These are phyloP conservation scores for Epichloe bromicola DNA, from an alignment of 2,329 filamentous ascomycete species.

Conservation along the genomic window DNA sequence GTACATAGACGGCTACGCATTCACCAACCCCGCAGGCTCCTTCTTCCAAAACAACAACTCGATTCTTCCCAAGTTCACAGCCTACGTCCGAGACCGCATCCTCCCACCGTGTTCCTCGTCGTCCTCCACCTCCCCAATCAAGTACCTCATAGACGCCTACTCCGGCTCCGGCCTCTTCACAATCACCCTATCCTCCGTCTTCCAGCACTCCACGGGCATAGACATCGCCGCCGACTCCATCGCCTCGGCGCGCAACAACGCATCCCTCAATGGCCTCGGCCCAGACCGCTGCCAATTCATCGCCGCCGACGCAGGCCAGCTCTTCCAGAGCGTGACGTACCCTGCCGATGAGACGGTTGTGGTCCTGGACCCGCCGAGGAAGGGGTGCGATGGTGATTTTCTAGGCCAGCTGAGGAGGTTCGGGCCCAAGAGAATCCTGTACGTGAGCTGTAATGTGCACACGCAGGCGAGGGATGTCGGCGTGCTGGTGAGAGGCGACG, in stretches of 20 bases:
- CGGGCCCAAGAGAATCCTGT: slow-evolving; percentile 68
- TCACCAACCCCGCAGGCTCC: slow-evolving; percentile 81
- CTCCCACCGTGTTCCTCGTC: slow-evolving; percentile 36
- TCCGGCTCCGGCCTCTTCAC: slow-evolving; percentile 96
- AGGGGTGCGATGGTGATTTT: slow-evolving; percentile 83
- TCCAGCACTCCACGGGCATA: slow-evolving; percentile 77
- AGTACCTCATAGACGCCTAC: slow-evolving; percentile 93
- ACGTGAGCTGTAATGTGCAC: slow-evolving; percentile 96
- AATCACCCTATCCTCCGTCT: slow-evolving; percentile 75
- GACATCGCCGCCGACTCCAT: slow-evolving; percentile 78
- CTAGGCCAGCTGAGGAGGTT: slow-evolving; percentile 67
- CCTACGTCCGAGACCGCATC: slow-evolving; percentile 72
- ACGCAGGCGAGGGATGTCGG: slow-evolving; percentile 92
- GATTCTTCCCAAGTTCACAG: slow-evolving; percentile 75
- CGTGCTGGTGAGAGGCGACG: slow-evolving; percentile 60
- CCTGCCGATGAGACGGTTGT: slow-evolving; percentile 73
- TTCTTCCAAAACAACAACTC: slow-evolving; percentile 99
- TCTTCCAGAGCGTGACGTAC: slow-evolving; percentile 67
- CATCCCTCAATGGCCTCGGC: slow-evolving; percentile 57
- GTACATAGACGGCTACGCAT: slow-evolving; percentile 73
- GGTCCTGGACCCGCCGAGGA: slow-evolving; percentile 93
- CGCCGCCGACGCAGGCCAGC: slow-evolving; percentile 69
- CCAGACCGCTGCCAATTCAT: slow-evolving; percentile 65
- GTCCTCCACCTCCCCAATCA: slow-evolving; percentile 40
- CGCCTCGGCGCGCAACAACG: slow-evolving; percentile 65